phyloP scores from a whole-genome alignment of 768 basidiomycete species.

The Suillus occidentalis region DNA sequence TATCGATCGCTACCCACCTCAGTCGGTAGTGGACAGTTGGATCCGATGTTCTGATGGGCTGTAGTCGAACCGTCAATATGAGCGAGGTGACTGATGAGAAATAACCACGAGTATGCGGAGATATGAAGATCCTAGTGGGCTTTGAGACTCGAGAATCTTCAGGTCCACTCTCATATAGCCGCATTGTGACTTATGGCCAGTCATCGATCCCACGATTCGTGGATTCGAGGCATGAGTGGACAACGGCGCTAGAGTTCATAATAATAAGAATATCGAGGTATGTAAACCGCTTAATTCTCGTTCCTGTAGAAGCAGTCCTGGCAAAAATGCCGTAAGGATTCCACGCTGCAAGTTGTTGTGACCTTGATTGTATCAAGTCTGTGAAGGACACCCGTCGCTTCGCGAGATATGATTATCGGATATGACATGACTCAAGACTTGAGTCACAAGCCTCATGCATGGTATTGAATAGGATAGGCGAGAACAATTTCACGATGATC shows the following conservation, averaged over 20 bases:
- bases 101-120: slow-evolving; percentile 1
- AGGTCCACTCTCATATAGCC: not conserved
- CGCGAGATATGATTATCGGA: slow-evolving; percentile 1
- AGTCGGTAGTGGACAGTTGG: not conserved
- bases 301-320: not conserved
- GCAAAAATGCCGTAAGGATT: not conserved
- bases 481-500: not conserved
- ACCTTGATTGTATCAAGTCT: not conserved
- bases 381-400: not conserved
- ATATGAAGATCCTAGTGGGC: not conserved
- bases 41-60: not conserved
- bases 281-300: not conserved
- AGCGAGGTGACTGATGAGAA: not conserved
- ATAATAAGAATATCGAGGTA: not conserved
- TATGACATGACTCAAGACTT: not conserved
- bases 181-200: not conserved
- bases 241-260: not conserved
- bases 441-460: not conserved
- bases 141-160: not conserved
- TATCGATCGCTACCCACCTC: not conserved
- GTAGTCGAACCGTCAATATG: not conserved
- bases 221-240: not conserved
- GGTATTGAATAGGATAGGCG: not conserved
- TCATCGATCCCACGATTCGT: not conserved
- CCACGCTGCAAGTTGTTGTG: not conserved